Base-by-base conservation (phyloP, 805 yeast genomes). In the Grigorovia jiainica region DNA sequence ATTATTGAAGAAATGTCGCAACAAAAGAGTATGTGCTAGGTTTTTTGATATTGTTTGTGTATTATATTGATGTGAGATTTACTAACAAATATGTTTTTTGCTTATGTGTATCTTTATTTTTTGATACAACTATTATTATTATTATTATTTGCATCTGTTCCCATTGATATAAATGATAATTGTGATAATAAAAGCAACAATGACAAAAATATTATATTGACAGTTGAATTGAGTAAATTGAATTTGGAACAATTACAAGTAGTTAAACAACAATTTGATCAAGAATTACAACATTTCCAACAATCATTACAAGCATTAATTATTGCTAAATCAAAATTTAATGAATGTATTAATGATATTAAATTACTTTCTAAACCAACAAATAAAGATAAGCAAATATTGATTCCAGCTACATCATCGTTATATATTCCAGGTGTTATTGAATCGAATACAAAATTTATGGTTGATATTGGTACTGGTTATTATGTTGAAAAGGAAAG, bases 381-480 rank as follows among this genome's bases (percentile, higher is more conserved):
- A 30, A 61, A 61, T 39, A 75, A 72, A 31, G 65, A 71, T 1
- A 65, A 72, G 36, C 73, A 76, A 27, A 60, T 90, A 17, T 67
- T 92, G 47, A 86, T 92, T 1, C 98, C 98, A 5, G 70, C 94
- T 46, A 86, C 97, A 0, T 72, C 87, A 16, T 86, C 96, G 0
- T 66, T 92, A 33, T 92, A 92, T 51, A 82, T 92, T 21, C 95
- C 96, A 4, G 98, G 97, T 2, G 74, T 68, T 41, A 72, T 85
- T 40, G 68, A 71, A 35, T 76, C 82, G 44, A 72, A 72, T 40
- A 73, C 79, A 45, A 78, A 73, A 44, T 92, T 82, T 53, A 68
- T 92, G 58, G 95, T 92, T 8, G 98, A 92, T 58, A 80, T 92
- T 20, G 98, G 98, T 29, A 92, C 98, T 0, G 97, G 97, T 2